Evolutionary conservation across 345 rosid genomes (phyloP).

Genomic region (Salix exigua): DNA sequence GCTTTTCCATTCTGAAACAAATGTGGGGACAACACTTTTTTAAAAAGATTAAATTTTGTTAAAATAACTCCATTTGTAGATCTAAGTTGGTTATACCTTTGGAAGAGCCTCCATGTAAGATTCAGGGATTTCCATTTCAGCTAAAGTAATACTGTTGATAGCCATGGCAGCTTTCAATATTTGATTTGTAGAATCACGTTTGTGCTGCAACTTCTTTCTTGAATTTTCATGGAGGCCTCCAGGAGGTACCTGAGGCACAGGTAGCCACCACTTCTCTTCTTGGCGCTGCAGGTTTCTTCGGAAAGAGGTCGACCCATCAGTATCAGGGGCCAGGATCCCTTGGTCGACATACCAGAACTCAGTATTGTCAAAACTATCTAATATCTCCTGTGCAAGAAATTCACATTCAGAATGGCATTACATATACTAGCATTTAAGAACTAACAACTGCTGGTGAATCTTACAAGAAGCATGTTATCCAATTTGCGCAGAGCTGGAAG

Average conservation of each 20-base stretch:
- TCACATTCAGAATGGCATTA: constrained; percentile 7
- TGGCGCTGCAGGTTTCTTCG: constrained; percentile 76
- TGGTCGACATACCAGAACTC: constrained; percentile 97
- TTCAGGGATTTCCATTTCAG: constrained; percentile 90
- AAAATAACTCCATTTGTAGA: neutral
- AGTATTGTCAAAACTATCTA: constrained; percentile 69
- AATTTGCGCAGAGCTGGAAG: constrained; percentile 92
- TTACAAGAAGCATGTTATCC: constrained; percentile 95
- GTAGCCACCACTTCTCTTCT: constrained; percentile 99
- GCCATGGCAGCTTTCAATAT: constrained; percentile 98
- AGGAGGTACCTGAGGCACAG: constrained; percentile 80
- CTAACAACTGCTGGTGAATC: constrained; percentile 16
- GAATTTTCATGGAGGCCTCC: constrained; percentile 72
- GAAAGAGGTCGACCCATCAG: constrained; percentile 72
- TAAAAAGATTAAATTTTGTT: neutral
- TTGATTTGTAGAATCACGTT: constrained; percentile 91
- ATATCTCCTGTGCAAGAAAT: constrained; percentile 59
- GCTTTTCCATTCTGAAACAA: constrained; percentile 78
- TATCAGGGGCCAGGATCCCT: constrained; percentile 73
- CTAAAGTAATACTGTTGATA: constrained; percentile 70
- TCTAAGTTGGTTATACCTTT: constrained; percentile 42
- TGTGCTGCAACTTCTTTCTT: constrained; percentile 84
- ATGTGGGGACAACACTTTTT: neutral
- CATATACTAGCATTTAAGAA: constrained; percentile 5
- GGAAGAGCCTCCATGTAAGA: constrained; percentile 84